Evolutionary conservation across 1,284 basidiomycete genomes (phyloP).

Genomic region (Microbotryomycetes sp.): DNA sequence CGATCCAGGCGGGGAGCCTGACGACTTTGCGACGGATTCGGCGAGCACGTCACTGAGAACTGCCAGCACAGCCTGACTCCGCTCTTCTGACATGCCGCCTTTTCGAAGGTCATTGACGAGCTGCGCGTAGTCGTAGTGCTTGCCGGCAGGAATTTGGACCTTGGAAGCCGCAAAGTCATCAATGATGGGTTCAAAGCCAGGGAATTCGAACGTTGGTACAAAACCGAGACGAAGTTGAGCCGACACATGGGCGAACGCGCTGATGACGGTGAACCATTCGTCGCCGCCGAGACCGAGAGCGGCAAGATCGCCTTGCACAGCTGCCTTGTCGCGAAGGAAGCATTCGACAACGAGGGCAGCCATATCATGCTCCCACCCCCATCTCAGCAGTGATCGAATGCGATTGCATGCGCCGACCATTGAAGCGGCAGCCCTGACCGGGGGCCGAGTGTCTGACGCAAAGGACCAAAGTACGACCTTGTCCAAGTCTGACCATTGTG

Average conservation of each 20-base stretch:
- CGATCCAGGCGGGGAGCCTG: not conserved
- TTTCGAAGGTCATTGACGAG: constrained; percentile 10
- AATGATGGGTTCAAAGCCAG: constrained; percentile 25
- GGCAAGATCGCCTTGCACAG: not conserved
- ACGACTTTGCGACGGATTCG: not conserved
- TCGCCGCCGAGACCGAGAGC: constrained; percentile 5
- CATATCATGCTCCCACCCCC: not conserved
- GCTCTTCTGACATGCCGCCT: not conserved
- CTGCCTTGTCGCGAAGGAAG: constrained; percentile 10
- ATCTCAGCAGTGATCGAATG: constrained; percentile 6
- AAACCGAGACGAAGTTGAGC: not conserved
- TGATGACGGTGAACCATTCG: constrained; percentile 26
- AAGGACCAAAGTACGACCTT: not conserved
- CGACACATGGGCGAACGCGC: constrained; percentile 16
- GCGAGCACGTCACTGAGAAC: constrained; percentile 11
- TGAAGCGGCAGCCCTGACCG: constrained; percentile 7
- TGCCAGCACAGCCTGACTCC: not conserved
- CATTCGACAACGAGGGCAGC: constrained; percentile 13
- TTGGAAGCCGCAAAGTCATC: constrained; percentile 16
- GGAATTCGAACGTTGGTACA: constrained; percentile 9
- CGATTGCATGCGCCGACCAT: constrained; percentile 8
- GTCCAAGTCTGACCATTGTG: not conserved
- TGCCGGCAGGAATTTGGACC: constrained; percentile 6
- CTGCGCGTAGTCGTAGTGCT: constrained; percentile 10
- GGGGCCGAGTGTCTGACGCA: not conserved